These are phyloP conservation scores for Pontederia crassipes DNA, from an alignment of 176 grass and related monocot species.

Conservation along the genomic window DNA sequence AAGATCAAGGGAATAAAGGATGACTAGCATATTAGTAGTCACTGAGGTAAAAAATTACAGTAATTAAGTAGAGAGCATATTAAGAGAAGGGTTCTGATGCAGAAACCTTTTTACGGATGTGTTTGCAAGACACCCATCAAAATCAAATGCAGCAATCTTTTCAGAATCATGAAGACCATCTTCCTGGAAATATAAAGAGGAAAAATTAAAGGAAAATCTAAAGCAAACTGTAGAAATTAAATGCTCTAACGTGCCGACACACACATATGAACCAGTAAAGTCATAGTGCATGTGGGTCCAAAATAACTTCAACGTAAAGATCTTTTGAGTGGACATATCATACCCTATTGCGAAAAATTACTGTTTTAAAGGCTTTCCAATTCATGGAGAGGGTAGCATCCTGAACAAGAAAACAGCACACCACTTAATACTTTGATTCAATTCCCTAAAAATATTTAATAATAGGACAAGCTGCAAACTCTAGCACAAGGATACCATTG, in stretches of 20 bases:
- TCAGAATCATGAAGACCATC: constrained; percentile 58
- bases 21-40: background rate
- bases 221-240: background rate
- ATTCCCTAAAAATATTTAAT: too few relatives aligned
- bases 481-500: too few relatives aligned
- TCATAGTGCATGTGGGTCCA: background rate
- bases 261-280: background rate
- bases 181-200: constrained; percentile 28
- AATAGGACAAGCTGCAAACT: background rate
- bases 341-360: constrained; percentile 72
- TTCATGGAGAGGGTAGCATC: background rate
- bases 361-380: constrained; percentile 74
- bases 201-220: background rate
- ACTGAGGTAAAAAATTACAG: background rate
- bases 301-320: background rate
- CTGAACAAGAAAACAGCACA: background rate
- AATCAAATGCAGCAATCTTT: constrained; percentile 98
- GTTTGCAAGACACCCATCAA: constrained; percentile 80
- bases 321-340: background rate
- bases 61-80: background rate
- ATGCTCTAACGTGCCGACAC: background rate
- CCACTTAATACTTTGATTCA: background rate
- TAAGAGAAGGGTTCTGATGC: background rate
- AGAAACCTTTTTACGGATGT: constrained; percentile 61
- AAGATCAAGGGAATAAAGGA: background rate